Percentiles rank a stretch among this genome's conserved stretches.
These are phyloP conservation scores for Phialemoniopsis sp. DNA, from an alignment of 2,329 filamentous ascomycete species.

Conservation along the genomic window DNA sequence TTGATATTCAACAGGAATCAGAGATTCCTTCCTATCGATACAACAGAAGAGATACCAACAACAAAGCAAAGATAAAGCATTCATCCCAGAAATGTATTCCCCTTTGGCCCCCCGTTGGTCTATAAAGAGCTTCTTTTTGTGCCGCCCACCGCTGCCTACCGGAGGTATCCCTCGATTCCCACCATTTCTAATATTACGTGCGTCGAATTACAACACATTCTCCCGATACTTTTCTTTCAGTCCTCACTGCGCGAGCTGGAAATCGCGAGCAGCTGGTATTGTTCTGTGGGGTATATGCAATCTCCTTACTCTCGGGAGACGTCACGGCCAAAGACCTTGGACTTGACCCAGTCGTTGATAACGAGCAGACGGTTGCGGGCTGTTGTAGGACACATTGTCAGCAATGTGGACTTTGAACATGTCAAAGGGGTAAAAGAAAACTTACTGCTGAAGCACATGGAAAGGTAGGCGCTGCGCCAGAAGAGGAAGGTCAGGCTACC, in stretches of 20 bases:
- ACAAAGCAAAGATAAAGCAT: not conserved
- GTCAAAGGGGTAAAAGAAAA: slow-evolving; percentile 20
- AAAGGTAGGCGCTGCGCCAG: slow-evolving; percentile 96
- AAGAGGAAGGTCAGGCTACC: slow-evolving; percentile 95
- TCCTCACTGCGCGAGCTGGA: too few species aligned
- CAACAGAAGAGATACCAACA: not conserved
- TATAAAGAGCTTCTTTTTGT: too few species aligned
- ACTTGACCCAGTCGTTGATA: slow-evolving; percentile 92
- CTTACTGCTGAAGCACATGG: slow-evolving; percentile 99
- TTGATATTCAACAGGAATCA: too few species aligned
- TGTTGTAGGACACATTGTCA: slow-evolving; percentile 26
- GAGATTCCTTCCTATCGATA: too few species aligned
- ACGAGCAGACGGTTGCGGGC: slow-evolving; percentile 93
- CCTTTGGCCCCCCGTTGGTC: too few species aligned
- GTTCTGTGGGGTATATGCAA: not conserved
- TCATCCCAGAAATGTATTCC: too few species aligned
- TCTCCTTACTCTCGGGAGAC: slow-evolving; percentile 71
- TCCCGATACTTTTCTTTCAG: too few species aligned
- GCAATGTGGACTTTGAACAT: slow-evolving; percentile 4
- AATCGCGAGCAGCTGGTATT: too few species aligned
- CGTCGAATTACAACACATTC: too few species aligned
- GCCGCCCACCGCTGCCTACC: too few species aligned
- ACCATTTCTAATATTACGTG: too few species aligned
- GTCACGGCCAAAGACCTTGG: slow-evolving; percentile 93
- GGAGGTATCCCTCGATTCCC: too few species aligned